phyloP scores from a whole-genome alignment of 2,329 filamentous ascomycete genomes.

The Botryotinia narcissicola region DNA sequence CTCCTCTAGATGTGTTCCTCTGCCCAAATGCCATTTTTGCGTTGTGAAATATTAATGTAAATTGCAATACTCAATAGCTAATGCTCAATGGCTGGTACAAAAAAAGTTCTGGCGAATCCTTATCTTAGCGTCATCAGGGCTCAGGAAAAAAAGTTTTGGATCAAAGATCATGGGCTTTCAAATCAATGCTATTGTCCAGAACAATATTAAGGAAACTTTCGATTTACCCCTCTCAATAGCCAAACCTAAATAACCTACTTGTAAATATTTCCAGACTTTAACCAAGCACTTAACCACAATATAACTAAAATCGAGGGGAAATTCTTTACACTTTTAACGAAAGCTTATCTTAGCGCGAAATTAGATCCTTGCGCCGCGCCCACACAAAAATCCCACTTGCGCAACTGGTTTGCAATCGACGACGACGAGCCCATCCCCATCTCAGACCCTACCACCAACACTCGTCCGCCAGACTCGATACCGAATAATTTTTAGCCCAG shows the following conservation, averaged over 20 bases:
- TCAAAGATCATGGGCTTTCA: slow-evolving; percentile 5
- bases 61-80: neutral
- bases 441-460: slow-evolving; percentile 5
- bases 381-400: slow-evolving; percentile 23
- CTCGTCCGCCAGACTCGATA: slow-evolving; percentile 18
- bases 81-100: slow-evolving; percentile 12
- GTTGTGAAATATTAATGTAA: neutral
- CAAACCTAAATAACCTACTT: neutral
- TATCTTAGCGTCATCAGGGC: slow-evolving; percentile 25
- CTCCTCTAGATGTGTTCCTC: slow-evolving; percentile 26
- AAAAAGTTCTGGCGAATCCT: slow-evolving; percentile 19
- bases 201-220: slow-evolving; percentile 1
- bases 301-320: slow-evolving; percentile 16
- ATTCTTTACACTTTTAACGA: slow-evolving; percentile 18
- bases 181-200: slow-evolving; percentile 3
- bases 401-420: slow-evolving; percentile 21
- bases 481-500: slow-evolving; percentile 46
- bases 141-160: neutral
- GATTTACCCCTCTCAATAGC: neutral
- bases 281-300: neutral
- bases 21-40: slow-evolving; percentile 28
- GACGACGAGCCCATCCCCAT: slow-evolving; percentile 19
- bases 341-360: slow-evolving; percentile 51
- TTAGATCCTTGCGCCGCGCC: slow-evolving; percentile 21
- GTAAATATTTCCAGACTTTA: neutral